Evolutionary conservation across 2,329 filamentous ascomycete genomes (phyloP).

Genomic region (Nigrospora oryzae): DNA sequence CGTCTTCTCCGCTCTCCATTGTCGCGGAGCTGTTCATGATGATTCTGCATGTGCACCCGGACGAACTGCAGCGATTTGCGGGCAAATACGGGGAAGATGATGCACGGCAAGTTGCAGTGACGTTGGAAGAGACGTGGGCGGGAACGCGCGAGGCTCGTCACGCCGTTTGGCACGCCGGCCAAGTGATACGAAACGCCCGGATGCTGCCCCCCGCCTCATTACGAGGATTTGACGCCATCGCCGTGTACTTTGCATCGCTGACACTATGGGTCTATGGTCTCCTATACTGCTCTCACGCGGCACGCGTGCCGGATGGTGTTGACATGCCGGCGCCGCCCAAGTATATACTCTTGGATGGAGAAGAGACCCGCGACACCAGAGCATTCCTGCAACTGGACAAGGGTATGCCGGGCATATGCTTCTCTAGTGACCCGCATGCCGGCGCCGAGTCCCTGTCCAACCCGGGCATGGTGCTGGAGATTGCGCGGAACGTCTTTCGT

Average conservation of each 20-base stretch:
- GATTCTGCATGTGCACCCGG: slow-evolving; percentile 17
- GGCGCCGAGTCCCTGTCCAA: slow-evolving; percentile 12
- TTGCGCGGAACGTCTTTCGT: slow-evolving; percentile 12
- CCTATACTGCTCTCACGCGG: slow-evolving; percentile 5
- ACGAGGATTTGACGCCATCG: slow-evolving; percentile 16
- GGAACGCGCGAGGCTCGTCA: slow-evolving; percentile 13
- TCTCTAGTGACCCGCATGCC: slow-evolving; percentile 1
- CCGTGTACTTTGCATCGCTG: slow-evolving; percentile 17
- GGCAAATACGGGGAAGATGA: slow-evolving; percentile 20
- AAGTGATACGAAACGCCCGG: slow-evolving; percentile 13
- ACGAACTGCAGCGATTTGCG: slow-evolving; percentile 16
- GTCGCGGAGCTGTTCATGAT: slow-evolving; percentile 16
- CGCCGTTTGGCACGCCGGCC: slow-evolving; percentile 18
- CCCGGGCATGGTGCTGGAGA: slow-evolving; percentile 11
- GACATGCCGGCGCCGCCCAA: slow-evolving; percentile 3
- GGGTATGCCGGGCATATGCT: slow-evolving; percentile 11
- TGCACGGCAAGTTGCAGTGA: slow-evolving; percentile 10
- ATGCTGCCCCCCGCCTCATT: slow-evolving; percentile 14
- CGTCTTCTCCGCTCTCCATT: slow-evolving; percentile 11
- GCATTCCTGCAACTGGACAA: slow-evolving; percentile 15
- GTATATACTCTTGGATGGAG: slow-evolving; percentile 13
- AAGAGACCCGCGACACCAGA: slow-evolving; percentile 13
- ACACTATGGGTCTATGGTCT: slow-evolving; percentile 18
- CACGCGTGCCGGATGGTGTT: not conserved
- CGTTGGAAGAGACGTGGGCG: slow-evolving; percentile 14